Evolutionary conservation across 805 yeast genomes (phyloP).

Genomic region (Lipomyces yamanashiensis): DNA sequence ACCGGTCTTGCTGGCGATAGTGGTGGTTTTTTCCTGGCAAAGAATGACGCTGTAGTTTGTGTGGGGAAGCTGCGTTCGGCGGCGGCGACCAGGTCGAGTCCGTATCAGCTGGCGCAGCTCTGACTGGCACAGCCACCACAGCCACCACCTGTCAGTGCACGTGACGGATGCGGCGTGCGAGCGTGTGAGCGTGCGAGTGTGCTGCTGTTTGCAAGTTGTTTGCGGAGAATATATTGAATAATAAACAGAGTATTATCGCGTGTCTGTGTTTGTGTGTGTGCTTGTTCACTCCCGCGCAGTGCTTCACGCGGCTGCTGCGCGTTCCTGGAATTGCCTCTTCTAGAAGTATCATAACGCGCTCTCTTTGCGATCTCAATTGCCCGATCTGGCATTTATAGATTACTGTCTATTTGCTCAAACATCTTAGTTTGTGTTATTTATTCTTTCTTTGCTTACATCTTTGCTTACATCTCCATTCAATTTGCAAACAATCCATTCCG

Average conservation of each 20-base stretch:
- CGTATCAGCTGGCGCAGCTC: constrained; percentile 2
- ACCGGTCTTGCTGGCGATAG: neutral
- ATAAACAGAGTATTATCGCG: too few species aligned
- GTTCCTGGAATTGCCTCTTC: neutral
- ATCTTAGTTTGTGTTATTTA: neutral
- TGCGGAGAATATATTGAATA: too few species aligned
- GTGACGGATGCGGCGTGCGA: neutral
- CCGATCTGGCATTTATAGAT: neutral
- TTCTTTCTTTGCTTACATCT: too few species aligned
- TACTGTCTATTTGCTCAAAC: neutral
- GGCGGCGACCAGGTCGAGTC: constrained; percentile 1
- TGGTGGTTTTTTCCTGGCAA: neutral
- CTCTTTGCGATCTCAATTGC: neutral
- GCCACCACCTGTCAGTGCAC: neutral
- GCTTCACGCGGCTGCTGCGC: neutral
- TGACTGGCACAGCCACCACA: constrained; percentile 3
- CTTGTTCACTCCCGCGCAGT: neutral
- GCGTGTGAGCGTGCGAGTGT: too few species aligned
- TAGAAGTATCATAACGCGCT: too few species aligned
- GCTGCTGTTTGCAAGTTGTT: too few species aligned
- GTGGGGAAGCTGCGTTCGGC: constrained; percentile 4
- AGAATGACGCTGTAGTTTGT: neutral
- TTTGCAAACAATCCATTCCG: neutral
- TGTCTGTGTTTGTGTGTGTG: too few species aligned
- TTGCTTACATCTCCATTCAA: too few species aligned